Evolutionary conservation across 208 protist genomes (phyloP), one percentile per base, ranked within the genome.

Genomic region (Polymyxa betae): DNA sequence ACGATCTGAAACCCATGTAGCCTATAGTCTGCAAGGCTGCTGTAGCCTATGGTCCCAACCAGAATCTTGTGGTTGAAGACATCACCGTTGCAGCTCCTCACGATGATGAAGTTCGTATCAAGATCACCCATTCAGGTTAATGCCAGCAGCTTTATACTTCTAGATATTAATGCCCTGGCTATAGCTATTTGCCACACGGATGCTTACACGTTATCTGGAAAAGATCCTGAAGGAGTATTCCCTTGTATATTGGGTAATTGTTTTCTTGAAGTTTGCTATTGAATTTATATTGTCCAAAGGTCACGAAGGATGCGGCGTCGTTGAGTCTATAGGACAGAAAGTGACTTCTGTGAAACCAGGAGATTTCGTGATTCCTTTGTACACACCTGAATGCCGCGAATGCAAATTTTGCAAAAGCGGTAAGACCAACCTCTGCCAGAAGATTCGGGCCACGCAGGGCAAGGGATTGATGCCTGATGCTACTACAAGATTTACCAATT

Each of bases 391-490:
- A 87, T 97, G 96, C 90, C 45, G 88, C n/a, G 88, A 93, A 45
- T 97, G 96, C 91, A 96, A 96, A 89, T 97, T 97, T 92, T 97
- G 96, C 93, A 93, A 54, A 24, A 93, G 77, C 24, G 46, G 64
- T 41, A 97, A 97, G 92, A 97, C 96, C 0, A 97, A 97, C 90
- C 92, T 97, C 38, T 97, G 96, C 88, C 90, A 54, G 29, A 93
- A 93, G 41, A 96, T 97, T 88, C 90, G 96, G 88, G 38, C 88
- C 0, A 97, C 96, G 0, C 95, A 96, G 92, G 95, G 93, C 88
- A 93, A 96, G 89, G 96, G 96, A 72, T 45, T 97, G 12, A 97
- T 98, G 96, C 96, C 96, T 52, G 96, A 97, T 77, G 94, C 93
- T 38, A 97, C 96, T 24, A 89, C 91, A 0, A 91, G 96, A 52